Evolutionary conservation across 768 basidiomycete genomes (phyloP).

Genomic region (Pulveroboletus sp.): DNA sequence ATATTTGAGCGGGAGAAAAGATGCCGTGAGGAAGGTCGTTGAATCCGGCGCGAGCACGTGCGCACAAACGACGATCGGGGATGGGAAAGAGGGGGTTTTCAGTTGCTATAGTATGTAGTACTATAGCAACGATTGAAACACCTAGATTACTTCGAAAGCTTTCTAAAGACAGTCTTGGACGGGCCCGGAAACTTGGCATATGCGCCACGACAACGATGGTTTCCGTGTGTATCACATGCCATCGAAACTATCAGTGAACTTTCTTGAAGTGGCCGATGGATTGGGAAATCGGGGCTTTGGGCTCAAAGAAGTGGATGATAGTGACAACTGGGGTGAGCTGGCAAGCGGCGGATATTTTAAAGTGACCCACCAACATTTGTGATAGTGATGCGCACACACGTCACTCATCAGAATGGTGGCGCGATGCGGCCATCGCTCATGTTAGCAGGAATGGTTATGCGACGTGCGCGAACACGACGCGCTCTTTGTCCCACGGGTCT

Average conservation of each 20-base stretch:
- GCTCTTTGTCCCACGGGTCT: constrained; percentile 74
- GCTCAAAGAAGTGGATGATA: constrained; percentile 1
- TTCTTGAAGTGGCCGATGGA: background rate
- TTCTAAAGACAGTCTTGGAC: background rate
- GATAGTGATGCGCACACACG: constrained; percentile 1
- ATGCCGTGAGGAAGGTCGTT: background rate
- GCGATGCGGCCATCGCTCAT: background rate
- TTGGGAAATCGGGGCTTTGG: constrained; percentile 7
- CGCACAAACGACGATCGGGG: background rate
- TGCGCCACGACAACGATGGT: constrained; percentile 10
- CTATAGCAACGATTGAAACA: constrained; percentile 24
- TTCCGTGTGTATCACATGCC: background rate
- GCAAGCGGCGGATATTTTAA: constrained; percentile 3
- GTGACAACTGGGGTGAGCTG: constrained; percentile 13
- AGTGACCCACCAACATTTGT: background rate
- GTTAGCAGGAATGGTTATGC: constrained; percentile 22
- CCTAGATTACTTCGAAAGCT: background rate
- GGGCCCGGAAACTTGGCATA: background rate
- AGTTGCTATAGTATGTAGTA: background rate
- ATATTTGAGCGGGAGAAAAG: constrained; percentile 14
- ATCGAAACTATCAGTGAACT: background rate
- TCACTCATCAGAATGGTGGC: background rate
- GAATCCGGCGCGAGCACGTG: background rate
- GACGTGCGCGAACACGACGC: constrained; percentile 60
- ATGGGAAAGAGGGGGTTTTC: background rate